Base-by-base conservation (phyloP, 352 stramenopile genomes). In the Bremia lactucae region DNA sequence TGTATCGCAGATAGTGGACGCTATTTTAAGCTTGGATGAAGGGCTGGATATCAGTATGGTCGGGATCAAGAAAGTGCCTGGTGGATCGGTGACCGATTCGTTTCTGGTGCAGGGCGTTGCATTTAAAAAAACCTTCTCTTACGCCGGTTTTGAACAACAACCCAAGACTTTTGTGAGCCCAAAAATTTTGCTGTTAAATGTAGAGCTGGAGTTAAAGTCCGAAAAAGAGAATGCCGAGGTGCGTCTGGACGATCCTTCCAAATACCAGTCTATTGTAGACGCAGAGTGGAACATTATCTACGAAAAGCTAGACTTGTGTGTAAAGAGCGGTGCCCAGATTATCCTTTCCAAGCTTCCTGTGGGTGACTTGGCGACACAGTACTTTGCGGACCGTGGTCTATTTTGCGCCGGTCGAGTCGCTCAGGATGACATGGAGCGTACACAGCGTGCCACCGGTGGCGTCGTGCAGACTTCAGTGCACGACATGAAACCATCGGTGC, bases 201-300 rank as follows among this genome's bases (percentile, higher is more conserved):
- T 99, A 7, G 96, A 99, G 68, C 65, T 99, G 23, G 96, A 99
- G 73, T 80, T 99, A 40, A 99, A 98, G 77, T 96, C 77, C 23
- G 96, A 99, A 72, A 98, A 98, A 71, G 96, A 98, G 71, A 98
- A 98, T 72, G 95, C 95, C 29, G 95, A 99, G 59, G 89, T 98
- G 33, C 88, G 95, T 40, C 96, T 99, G 56, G 87, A 96, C 31
- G 93, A 97, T 70, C 95, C 95, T n/a, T 70, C 81, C 28, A 78
- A 98, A 62, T 99, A 99, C 79, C 96, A 99, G 76, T 96, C 84
- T 38, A 99, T 99, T 60, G 96, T 99, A 6, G 95, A 99, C 57
- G 95, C 96, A 15, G 96, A 99, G 72, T 99, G 96, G 96, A 92
- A 96, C 59, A 98, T 99, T 55, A 99, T 99, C 65, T 99, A 98